Evolutionary conservation across 2,329 filamentous ascomycete genomes (phyloP).

Genomic region (Canariomyces notabilis): DNA sequence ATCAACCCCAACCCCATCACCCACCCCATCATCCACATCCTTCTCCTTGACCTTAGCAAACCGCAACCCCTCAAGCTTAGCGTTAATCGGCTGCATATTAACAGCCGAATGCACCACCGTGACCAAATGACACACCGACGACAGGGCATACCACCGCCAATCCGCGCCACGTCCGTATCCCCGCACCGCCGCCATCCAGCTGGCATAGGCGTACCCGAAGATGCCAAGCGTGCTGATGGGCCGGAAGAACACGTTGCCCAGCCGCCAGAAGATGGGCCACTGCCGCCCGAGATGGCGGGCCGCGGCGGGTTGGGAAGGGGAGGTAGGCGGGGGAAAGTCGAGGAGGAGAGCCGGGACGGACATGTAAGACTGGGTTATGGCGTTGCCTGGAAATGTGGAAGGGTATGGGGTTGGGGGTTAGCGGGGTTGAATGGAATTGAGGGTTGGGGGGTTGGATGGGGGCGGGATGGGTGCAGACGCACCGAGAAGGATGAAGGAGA

Average conservation of each 20-base stretch:
- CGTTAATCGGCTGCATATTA: conserved; percentile 48
- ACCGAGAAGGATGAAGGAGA: conserved; percentile 46
- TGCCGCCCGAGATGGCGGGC: conserved; percentile 42
- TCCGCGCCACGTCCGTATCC: conserved; percentile 30
- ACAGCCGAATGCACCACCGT: conserved; percentile 45
- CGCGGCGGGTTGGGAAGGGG: conserved; percentile 26
- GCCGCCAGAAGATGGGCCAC: conserved; percentile 47
- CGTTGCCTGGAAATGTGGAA: conserved; percentile 39
- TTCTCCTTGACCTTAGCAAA: conserved; percentile 4
- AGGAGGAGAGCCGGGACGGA: conserved; percentile 44
- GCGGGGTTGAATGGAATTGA: not conserved
- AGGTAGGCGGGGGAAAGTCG: conserved; percentile 20
- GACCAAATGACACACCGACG: conserved; percentile 40
- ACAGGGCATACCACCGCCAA: conserved; percentile 40
- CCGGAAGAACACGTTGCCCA: conserved; percentile 47
- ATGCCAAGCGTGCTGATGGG: conserved; percentile 46
- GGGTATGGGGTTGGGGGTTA: not conserved
- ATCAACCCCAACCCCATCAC: conserved; percentile 2
- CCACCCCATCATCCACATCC: conserved; percentile 20
- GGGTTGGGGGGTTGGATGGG: too few species aligned
- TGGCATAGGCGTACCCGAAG: conserved; percentile 42
- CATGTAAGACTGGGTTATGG: conserved; percentile 49
- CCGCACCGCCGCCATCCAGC: conserved; percentile 24
- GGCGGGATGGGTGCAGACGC: too few species aligned
- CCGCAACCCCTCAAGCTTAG: conserved; percentile 39